Base-by-base conservation (phyloP, 495 filamentous ascomycete species). In the Penicillium macrosclerotiorum region DNA sequence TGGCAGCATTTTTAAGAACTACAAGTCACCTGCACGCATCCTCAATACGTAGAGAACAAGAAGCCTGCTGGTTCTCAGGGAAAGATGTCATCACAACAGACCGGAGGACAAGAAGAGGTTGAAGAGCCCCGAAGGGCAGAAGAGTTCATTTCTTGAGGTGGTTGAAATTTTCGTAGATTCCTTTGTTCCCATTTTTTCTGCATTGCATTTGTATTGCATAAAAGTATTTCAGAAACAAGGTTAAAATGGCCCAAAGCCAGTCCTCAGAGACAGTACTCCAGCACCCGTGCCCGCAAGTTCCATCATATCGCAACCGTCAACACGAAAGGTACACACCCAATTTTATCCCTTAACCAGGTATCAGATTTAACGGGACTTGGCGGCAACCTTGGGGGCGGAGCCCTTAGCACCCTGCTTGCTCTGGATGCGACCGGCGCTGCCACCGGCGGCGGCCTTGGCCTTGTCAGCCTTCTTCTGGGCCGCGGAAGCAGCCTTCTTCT, bases 391-490 rank as follows among this genome's bases (percentile, higher is more conserved):
- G 57, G 73, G 71, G 55, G 82, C 81, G 60, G 90, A 82, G 58
- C 94, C 93, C 82, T 93, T 95, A 24, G 89, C 88, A 55, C 90
- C 90, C 82, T 95, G 90, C 86, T 99, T 99, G 79, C 89, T 87
- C 69, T 83, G 78, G 71, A 95, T 88, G 67, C 84, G 79, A 64
- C 78, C 73, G 49, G 77, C 76, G 76, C 89, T 78, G 55, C 90
- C 91, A 75, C 86, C 84, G 33, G 62, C 54, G 51, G 91, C 93
- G 59, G 53, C 78, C 89, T 97, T 99, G 55, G 93, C 93, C 89
- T 99, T 99, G 76, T 97, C 94, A 32, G 86, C 84, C 88, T 96
- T 97, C 89, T 99, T 99, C 72, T 83, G 83, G 71, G 80, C 85
- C 73, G 86, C 82, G 38, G 83, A 79, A 46, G 81, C 89, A 50